phyloP scores from a whole-genome alignment of 2,329 filamentous ascomycete species.

The Daldinia eschscholtzii region DNA sequence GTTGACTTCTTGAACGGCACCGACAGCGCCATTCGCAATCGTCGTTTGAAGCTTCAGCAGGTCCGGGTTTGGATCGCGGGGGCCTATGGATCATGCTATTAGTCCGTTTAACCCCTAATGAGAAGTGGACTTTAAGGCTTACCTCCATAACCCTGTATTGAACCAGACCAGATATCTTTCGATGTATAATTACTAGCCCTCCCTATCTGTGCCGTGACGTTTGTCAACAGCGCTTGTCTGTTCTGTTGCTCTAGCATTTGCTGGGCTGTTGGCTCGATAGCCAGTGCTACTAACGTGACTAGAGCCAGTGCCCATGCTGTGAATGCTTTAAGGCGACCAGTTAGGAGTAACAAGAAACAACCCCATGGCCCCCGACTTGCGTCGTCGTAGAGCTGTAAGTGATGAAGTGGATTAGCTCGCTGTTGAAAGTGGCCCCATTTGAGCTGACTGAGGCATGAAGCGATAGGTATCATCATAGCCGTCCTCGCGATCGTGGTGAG shows the following conservation, averaged over 20 bases:
- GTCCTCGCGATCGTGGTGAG: conserved; percentile 43
- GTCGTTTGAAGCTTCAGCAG: neutral
- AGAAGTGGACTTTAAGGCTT: neutral
- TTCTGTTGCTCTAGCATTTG: conserved; percentile 39
- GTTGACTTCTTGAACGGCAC: neutral
- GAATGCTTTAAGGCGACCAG: conserved; percentile 5
- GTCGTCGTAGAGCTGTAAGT: conserved; percentile 45
- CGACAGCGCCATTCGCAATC: neutral
- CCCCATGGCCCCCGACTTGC: conserved; percentile 47
- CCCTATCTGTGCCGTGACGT: conserved; percentile 18
- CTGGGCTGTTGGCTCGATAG: conserved; percentile 42
- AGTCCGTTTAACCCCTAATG: neutral
- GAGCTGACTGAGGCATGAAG: conserved; percentile 44
- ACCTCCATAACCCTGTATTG: neutral
- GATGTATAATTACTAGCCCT: neutral
- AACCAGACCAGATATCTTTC: neutral
- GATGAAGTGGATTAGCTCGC: conserved; percentile 20
- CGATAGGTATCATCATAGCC: conserved; percentile 41
- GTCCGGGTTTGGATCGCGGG: neutral
- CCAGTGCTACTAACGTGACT: conserved; percentile 41
- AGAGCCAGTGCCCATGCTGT: conserved; percentile 30
- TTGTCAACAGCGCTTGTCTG: conserved; percentile 21
- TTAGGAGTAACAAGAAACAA: conserved; percentile 31
- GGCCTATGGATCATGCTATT: neutral
- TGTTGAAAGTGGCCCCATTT: conserved; percentile 45